Evolutionary conservation across 2,329 filamentous ascomycete species (phyloP), one percentile per base, ranked within the genome.

Genomic region (Tolypocladium pustulatum): DNA sequence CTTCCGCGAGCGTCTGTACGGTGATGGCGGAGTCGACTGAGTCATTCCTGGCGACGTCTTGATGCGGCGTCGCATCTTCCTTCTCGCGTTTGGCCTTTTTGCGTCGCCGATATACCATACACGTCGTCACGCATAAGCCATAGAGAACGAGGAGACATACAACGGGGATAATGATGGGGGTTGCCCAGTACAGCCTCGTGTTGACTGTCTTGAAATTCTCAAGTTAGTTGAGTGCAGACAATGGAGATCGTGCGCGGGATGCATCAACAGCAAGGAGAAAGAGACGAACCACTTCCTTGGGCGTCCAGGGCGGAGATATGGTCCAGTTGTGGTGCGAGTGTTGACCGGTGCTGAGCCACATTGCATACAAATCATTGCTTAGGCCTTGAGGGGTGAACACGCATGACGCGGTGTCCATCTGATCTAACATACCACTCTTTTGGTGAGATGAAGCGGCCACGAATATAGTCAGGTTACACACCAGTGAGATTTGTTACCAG

Each of bases 261-360:
- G 30, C 30, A 46, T 51, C 36, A 52, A 25, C 25, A 43, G 8
- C 7, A 10, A 27, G 13, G 32, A 25, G 15, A 10, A 20, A 12
- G 12, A 25, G 2, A 51, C 49, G 40, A 27, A 54, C 38, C 22
- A 43, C 57, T 55, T 65, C 62, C 55, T 64, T 66, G 17, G 66
- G 60, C n/a, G 58, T 67, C 70, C 70, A 72, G 1, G 68, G 66
- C 10, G 68, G 70, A 17, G 71, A 72, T 8, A 67, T 60, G 2
- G 68, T 67, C 67, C 69, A 72, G 40, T 63, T 67, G 30, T 63
- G 40, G 12, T 66, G 65, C 17, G 59, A 55, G 27, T 62, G 62
- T 17, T 62, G 60, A 22, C 60, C 61, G 7, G 64, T 64, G 1
- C 64, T 66, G 25, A 72, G 65, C 66, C 68, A 69, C 2, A 71